A percentile compares a stretch with the other conserved stretches of the same genome.
These are phyloP conservation scores for Microbotryum scabiosae DNA, from an alignment of 1,284 basidiomycete species.

Conservation along the genomic window DNA sequence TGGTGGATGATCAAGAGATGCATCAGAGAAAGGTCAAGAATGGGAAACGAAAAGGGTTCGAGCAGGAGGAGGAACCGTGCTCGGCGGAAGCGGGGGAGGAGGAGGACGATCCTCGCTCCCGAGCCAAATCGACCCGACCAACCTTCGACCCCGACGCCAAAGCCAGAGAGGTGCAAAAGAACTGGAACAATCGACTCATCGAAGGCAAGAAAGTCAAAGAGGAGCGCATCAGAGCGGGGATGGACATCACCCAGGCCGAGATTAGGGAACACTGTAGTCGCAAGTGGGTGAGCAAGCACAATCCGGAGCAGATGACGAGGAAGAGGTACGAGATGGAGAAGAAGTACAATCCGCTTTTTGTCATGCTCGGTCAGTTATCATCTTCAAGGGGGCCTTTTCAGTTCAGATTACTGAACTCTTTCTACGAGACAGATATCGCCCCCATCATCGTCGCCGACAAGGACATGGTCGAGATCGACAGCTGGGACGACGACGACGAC, in stretches of 20 bases:
- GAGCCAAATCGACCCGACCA: not conserved
- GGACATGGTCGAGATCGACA: conserved; percentile 2
- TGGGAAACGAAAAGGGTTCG: not conserved
- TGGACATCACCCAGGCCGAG: not conserved
- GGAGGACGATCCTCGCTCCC: not conserved
- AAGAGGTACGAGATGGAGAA: conserved; percentile 10
- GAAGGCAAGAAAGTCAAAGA: not conserved
- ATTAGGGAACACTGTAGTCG: conserved; percentile 12
- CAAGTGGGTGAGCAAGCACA: conserved; percentile 11
- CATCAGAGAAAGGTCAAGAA: not conserved
- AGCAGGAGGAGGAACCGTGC: not conserved
- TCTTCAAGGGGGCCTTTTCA: too few relatives aligned
- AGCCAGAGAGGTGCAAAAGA: conserved; percentile 2
- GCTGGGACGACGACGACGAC: conserved; percentile 1
- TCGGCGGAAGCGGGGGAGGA: not conserved
- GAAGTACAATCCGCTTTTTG: conserved; percentile 18
- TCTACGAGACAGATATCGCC: not conserved
- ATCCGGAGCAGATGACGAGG: conserved; percentile 12
- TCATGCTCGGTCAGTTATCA: conserved; percentile 13
- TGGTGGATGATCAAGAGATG: not conserved
- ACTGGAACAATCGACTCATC: not conserved
- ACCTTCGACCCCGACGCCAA: conserved; percentile 5
- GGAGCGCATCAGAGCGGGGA: not conserved
- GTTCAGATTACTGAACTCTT: conserved; percentile 9
- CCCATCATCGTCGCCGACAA: not conserved